These are phyloP conservation scores for Thinopyrum elongatum DNA, from an alignment of 176 grass and related monocot genomes.

Conservation along the genomic window DNA sequence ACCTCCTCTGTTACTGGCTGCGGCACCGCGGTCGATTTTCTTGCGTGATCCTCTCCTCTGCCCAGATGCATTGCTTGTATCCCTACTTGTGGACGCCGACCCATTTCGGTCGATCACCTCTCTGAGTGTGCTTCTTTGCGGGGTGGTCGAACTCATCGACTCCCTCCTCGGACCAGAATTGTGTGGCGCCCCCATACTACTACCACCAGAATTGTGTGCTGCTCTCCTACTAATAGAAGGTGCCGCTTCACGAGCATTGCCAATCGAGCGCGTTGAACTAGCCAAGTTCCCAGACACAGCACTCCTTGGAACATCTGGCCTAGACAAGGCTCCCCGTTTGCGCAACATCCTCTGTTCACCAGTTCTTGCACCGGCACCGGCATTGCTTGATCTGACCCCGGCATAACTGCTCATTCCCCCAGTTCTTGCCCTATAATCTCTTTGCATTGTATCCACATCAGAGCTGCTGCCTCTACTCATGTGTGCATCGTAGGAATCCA, in stretches of 20 bases:
- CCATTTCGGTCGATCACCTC: constrained; percentile 30
- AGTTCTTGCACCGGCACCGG: neutral
- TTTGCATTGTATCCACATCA: neutral
- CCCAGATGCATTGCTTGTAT: constrained; percentile 29
- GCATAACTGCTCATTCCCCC: neutral
- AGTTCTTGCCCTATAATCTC: neutral
- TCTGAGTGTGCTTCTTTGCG: constrained; percentile 10
- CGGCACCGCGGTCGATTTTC: constrained; percentile 2
- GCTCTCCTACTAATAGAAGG: constrained; percentile 4
- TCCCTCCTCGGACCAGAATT: constrained; percentile 32
- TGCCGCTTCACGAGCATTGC: neutral
- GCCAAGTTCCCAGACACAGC: neutral
- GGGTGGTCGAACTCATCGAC: neutral
- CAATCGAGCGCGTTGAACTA: neutral
- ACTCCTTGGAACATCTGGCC: constrained; percentile 1
- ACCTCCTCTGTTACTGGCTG: neutral
- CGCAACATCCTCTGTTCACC: constrained; percentile 43
- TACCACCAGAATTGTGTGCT: neutral
- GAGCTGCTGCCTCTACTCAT: constrained; percentile 18
- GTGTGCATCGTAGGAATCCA: constrained; percentile 16
- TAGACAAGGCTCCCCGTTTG: constrained; percentile 35
- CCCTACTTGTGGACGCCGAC: constrained; percentile 16
- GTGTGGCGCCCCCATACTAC: neutral
- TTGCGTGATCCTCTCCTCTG: constrained; percentile 41
- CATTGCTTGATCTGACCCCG: constrained; percentile 24